Base-by-base conservation (phyloP, 2,329 filamentous ascomycete genomes). In the Botrytis medusae region DNA sequence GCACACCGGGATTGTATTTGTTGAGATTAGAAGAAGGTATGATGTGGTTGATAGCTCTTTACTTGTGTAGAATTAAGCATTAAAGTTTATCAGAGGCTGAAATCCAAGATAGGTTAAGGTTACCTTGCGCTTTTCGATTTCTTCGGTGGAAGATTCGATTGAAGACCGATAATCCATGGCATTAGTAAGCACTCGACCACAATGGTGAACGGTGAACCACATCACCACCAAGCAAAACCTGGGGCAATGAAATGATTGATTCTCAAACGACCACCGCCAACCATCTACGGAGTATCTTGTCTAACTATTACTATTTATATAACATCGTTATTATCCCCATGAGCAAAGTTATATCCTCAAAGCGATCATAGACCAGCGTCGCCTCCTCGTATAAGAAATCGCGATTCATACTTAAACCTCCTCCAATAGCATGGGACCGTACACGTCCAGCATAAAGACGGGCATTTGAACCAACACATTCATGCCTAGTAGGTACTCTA, bases 1-100 rank as follows among this genome's bases (percentile, higher is more conserved):
- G 77, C 77, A 80, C 78, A 75, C 77, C 77, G 76, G 77, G 73
- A 25, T 44, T 60, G 25, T n/a, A 54, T 44, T 29, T 57, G 40
- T 69, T 54, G 44, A 34, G 51, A 46, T 63, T 72, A 46, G 62
- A n/a, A 51, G 63, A 59, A 42, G 42, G 54, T 29, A 44, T 40
- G 46, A 29, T 25, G 69, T 71, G 42, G 69, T 71, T 64, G 69
- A 71, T 71, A 71, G 69, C 69, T 71, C 69, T 71, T 64, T 32
- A 14, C 34, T 18, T 57, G 65, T 68, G n/a, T 32, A 32, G 25
- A 42, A 68, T 57, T 68, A 57, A 68, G 48, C 48, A 68, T 68
- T 68, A 68, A 68, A 68, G 65, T 68, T 68, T 57, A 68, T 68
- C 65, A 68, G 65, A 68, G 65, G 65, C 34, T 68, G 65, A 68